Percentiles rank a stretch among this genome's conserved stretches.
These are phyloP conservation scores for Diaporthe nobilis DNA, from an alignment of 2,329 filamentous ascomycete genomes.

Conservation along the genomic window DNA sequence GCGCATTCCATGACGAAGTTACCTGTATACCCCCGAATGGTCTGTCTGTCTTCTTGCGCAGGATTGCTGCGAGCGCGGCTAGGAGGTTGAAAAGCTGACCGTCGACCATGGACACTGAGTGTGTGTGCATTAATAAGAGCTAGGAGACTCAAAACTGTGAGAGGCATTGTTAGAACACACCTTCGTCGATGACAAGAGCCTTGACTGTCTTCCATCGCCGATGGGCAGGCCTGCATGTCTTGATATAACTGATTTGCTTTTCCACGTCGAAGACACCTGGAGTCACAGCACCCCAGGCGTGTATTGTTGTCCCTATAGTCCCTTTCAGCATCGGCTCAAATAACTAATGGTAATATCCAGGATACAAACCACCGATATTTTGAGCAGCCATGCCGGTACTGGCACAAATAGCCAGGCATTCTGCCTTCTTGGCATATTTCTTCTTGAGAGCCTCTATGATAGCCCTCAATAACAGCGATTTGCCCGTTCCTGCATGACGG, in stretches of 20 bases:
- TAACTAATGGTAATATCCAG: rapidly evolving
- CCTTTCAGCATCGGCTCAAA: no score
- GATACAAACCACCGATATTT: conserved; percentile 73
- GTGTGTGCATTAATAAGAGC: background rate
- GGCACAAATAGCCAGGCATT: conserved; percentile 79
- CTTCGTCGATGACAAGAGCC: conserved; percentile 78
- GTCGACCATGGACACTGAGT: conserved; percentile 80
- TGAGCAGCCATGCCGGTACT: conserved; percentile 83
- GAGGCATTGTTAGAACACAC: background rate
- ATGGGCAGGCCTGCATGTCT: conserved; percentile 77
- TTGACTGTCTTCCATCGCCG: conserved; percentile 80
- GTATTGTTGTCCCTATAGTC: conserved; percentile 69
- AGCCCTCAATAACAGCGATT: conserved; percentile 80
- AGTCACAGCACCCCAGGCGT: conserved; percentile 82
- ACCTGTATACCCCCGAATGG: conserved; percentile 79
- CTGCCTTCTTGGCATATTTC: conserved; percentile 73
- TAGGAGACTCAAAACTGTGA: background rate
- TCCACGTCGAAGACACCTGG: conserved; percentile 79
- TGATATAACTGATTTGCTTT: conserved; percentile 80
- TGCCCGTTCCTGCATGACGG: conserved; percentile 72
- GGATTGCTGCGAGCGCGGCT: conserved; percentile 74
- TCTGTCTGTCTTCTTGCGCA: conserved; percentile 76
- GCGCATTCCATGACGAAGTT: no score
- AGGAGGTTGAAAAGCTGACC: conserved; percentile 84
- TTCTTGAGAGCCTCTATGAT: conserved; percentile 76